Evolutionary conservation across 306 rosid species (phyloP).

Genomic region (Cucurbita argyrosperma): DNA sequence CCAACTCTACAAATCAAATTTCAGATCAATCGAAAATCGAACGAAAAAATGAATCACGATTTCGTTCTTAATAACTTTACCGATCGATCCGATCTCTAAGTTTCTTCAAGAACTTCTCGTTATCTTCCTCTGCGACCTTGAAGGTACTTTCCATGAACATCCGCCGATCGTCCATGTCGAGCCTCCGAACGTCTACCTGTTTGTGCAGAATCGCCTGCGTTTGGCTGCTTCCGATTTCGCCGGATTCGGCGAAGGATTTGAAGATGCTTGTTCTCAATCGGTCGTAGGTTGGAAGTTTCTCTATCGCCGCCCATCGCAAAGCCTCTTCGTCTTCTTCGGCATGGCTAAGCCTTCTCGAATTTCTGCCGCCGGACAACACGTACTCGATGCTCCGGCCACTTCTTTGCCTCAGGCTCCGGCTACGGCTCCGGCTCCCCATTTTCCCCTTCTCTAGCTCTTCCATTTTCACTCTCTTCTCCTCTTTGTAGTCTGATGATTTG

Average conservation of each 20-base stretch:
- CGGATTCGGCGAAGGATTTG: slow-evolving; percentile 19
- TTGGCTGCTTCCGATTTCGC: slow-evolving; percentile 2
- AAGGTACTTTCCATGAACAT: slow-evolving; percentile 53
- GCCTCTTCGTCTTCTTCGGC: slow-evolving; percentile 83
- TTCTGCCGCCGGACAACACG: slow-evolving; percentile 30
- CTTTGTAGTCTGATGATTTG: neutral
- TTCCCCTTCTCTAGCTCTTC: neutral
- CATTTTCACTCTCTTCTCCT: neutral
- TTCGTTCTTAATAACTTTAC: slow-evolving; percentile 13
- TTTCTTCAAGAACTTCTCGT: slow-evolving; percentile 60
- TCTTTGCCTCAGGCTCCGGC: slow-evolving; percentile 14
- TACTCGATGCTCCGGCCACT: slow-evolving; percentile 66
- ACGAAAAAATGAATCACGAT: neutral
- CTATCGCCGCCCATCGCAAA: slow-evolving; percentile 90
- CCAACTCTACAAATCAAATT: slow-evolving; percentile 47
- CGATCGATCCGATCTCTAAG: slow-evolving; percentile 54
- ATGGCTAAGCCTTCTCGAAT: slow-evolving; percentile 35
- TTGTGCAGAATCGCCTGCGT: slow-evolving; percentile 19
- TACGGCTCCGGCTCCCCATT: slow-evolving; percentile 34
- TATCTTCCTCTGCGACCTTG: slow-evolving; percentile 84
- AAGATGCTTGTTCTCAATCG: slow-evolving; percentile 75
- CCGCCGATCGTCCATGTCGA: slow-evolving; percentile 49
- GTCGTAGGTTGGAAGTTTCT: slow-evolving; percentile 70
- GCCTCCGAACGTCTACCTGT: slow-evolving; percentile 62
- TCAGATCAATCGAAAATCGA: neutral